A percentile compares a stretch with the other conserved stretches of the same genome.
These are phyloP conservation scores for Collybia nuda DNA, from an alignment of 768 basidiomycete species.

Conservation along the genomic window DNA sequence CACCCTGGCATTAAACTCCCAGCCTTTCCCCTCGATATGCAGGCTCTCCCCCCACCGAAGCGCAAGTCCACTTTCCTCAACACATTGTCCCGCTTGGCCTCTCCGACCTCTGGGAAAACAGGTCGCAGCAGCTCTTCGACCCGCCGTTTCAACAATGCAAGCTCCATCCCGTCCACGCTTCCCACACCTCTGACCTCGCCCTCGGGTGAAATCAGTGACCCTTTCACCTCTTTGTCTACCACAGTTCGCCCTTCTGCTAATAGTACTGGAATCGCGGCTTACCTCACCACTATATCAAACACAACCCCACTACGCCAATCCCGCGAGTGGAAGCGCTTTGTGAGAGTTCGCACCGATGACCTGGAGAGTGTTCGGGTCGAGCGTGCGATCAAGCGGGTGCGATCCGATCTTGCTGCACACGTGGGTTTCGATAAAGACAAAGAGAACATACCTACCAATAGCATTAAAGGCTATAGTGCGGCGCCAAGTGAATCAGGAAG, in stretches of 20 bases:
- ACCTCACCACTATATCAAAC: constrained; percentile 79
- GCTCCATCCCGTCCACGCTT: constrained; percentile 29
- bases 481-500: constrained; percentile 17
- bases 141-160: constrained; percentile 34
- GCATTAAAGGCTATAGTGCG: constrained; percentile 13
- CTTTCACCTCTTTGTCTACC: constrained; percentile 47
- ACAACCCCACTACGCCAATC: constrained; percentile 59
- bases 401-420: constrained; percentile 83
- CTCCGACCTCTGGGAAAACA: constrained; percentile 62
- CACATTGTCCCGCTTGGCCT: constrained; percentile 81
- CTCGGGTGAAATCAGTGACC: constrained; percentile 57
- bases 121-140: constrained; percentile 33
- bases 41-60: constrained; percentile 58
- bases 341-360: constrained; percentile 84
- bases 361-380: constrained; percentile 85
- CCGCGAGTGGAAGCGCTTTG: constrained; percentile 82
- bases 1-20: constrained; percentile 60
- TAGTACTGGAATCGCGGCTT: constrained; percentile 71
- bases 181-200: constrained; percentile 53
- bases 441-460: constrained; percentile 23
- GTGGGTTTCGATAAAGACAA: constrained; percentile 32
- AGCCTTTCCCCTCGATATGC: constrained; percentile 57
- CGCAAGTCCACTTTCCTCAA: constrained; percentile 85
- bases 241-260: constrained; percentile 44
- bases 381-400: constrained; percentile 83